A percentile compares a stretch with the other conserved stretches of the same genome.
Conservation (phyloP, 179 eudicot species). For the Spergularia azorica region DNA sequence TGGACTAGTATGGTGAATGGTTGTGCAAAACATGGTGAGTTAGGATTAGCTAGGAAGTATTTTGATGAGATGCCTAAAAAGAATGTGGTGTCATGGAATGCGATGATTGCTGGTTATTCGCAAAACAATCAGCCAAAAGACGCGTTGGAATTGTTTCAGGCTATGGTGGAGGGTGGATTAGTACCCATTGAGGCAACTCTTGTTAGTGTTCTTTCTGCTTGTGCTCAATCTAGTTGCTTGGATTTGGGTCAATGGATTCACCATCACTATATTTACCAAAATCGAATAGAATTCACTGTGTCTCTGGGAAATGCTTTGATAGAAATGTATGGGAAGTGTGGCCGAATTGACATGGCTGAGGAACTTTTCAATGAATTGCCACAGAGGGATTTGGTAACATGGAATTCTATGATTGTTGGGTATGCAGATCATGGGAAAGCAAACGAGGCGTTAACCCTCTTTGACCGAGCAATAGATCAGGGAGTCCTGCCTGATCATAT, state of each 20-base stretch:
- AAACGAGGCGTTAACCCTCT: constrained; percentile 42
- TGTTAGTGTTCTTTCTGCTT: constrained; percentile 44
- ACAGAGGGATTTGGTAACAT: constrained; percentile 54
- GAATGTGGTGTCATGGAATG: constrained; percentile 75
- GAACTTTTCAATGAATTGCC: constrained; percentile 63
- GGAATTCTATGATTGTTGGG: constrained; percentile 59
- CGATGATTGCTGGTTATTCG: constrained; percentile 71
- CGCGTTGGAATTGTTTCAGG: constrained; percentile 38
- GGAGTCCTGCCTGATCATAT: constrained; percentile 61
- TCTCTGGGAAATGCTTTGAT: constrained; percentile 39
- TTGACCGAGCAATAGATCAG: constrained; percentile 35
- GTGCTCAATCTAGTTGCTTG: constrained; percentile 43
- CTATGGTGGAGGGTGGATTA: constrained; percentile 31
- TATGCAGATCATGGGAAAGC: constrained; percentile 56
- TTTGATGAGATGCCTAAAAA: constrained; percentile 64
- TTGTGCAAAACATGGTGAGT: constrained; percentile 54
- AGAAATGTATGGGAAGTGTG: constrained; percentile 57
- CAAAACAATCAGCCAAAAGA: constrained; percentile 38
- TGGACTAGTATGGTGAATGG: constrained; percentile 81
- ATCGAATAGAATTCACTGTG: constrained; percentile 21
- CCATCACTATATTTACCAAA: constrained; percentile 33
- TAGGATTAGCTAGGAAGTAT: constrained; percentile 53
- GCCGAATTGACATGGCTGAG: constrained; percentile 55
- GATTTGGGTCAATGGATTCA: constrained; percentile 39
- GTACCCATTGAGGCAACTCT: constrained; percentile 43